A percentile compares a stretch with the other conserved stretches of the same genome.
Evolutionary conservation across 2,329 filamentous ascomycete genomes (phyloP).

Genomic region (Aspergillus piperis): DNA sequence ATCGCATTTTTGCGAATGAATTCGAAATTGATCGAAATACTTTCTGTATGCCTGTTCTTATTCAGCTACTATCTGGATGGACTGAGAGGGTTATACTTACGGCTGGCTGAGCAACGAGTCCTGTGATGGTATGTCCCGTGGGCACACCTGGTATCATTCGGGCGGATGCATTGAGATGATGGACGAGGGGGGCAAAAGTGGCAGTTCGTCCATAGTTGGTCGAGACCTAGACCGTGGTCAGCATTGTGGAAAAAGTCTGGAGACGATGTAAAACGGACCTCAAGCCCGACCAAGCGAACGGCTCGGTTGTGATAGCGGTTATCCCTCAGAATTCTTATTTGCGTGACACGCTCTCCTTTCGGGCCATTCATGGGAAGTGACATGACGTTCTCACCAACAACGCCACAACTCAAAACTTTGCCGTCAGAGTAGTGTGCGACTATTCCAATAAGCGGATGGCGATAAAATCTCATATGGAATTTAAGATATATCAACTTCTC

Average conservation of each 20-base stretch:
- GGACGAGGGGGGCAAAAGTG: slow-evolving; percentile 9
- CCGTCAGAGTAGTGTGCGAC: slow-evolving; percentile 7
- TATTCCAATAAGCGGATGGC: slow-evolving; percentile 11
- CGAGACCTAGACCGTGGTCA: slow-evolving; percentile 10
- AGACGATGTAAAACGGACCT: slow-evolving; percentile 4
- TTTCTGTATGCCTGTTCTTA: background rate
- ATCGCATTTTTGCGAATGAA: slow-evolving; percentile 10
- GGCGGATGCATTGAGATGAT: background rate
- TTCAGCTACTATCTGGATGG: background rate
- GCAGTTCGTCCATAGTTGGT: slow-evolving; percentile 13
- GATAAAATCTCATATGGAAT: slow-evolving; percentile 7
- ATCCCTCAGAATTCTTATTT: slow-evolving; percentile 2
- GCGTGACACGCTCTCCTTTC: slow-evolving; percentile 11
- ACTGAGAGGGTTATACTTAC: background rate
- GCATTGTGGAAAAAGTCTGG: background rate
- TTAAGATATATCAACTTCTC: slow-evolving; percentile 6
- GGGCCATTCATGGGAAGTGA: slow-evolving; percentile 11
- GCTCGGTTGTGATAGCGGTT: background rate
- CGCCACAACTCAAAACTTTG: slow-evolving; percentile 7
- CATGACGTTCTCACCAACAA: slow-evolving; percentile 1
- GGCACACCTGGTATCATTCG: slow-evolving; percentile 3
- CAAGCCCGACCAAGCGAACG: slow-evolving; percentile 3
- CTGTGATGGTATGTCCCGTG: slow-evolving; percentile 7
- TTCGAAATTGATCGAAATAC: slow-evolving; percentile 2
- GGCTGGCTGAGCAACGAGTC: slow-evolving; percentile 1